These are phyloP conservation scores for Tricholoma hemisulphureum DNA, from an alignment of 768 basidiomycete genomes.

Conservation along the genomic window DNA sequence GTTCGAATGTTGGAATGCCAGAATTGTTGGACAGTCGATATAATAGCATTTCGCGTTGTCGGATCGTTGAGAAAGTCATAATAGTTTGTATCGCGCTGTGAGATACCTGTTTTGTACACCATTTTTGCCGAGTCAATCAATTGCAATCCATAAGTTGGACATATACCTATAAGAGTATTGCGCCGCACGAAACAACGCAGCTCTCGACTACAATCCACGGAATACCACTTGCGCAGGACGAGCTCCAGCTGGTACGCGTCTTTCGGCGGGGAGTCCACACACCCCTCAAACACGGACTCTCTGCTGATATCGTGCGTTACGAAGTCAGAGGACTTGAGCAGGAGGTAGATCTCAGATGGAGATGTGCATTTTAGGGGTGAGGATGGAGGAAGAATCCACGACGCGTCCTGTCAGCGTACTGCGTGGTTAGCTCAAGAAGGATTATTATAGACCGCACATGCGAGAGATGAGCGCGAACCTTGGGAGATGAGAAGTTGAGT, in stretches of 20 bases:
- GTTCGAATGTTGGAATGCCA: slow-evolving; percentile 68
- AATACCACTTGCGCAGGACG: slow-evolving; percentile 87
- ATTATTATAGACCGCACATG: not conserved
- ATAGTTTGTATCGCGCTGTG: slow-evolving; percentile 85
- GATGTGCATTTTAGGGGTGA: slow-evolving; percentile 84
- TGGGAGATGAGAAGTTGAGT: slow-evolving; percentile 94
- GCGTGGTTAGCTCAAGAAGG: not conserved
- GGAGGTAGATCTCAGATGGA: slow-evolving; percentile 86
- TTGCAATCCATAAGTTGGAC: not conserved
- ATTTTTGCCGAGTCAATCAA: not conserved
- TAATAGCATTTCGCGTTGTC: slow-evolving; percentile 51
- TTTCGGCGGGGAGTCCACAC: slow-evolving; percentile 27
- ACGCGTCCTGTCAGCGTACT: slow-evolving; percentile 64
- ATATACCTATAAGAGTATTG: slow-evolving; percentile 69
- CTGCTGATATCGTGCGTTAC: slow-evolving; percentile 71
- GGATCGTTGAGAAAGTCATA: slow-evolving; percentile 83
- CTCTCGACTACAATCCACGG: slow-evolving; percentile 81
- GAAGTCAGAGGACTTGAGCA: slow-evolving; percentile 93
- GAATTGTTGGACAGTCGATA: slow-evolving; percentile 49
- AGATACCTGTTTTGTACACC: slow-evolving; percentile 53
- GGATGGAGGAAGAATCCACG: slow-evolving; percentile 84
- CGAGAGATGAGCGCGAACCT: slow-evolving; percentile 42
- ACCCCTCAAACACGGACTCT: slow-evolving; percentile 66
- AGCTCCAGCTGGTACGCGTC: slow-evolving; percentile 68
- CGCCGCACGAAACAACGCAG: slow-evolving; percentile 87